phyloP scores from a whole-genome alignment of 345 rosid species.

The Reutealis trisperma region DNA sequence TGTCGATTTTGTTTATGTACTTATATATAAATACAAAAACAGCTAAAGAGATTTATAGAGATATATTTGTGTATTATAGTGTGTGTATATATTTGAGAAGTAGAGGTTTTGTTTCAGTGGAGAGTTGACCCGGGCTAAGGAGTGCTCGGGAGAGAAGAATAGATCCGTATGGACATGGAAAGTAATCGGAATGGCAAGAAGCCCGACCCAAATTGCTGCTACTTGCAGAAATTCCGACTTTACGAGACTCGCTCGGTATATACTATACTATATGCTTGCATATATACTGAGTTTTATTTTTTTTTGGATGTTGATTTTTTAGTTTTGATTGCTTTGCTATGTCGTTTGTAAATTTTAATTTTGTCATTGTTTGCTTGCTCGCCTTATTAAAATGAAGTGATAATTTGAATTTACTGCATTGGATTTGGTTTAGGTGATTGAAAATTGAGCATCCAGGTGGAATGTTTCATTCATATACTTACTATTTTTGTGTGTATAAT shows the following conservation, averaged over 20 bases:
- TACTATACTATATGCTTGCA: not conserved
- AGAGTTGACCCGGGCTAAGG: constrained; percentile 24
- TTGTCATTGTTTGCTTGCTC: not conserved
- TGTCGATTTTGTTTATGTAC: not conserved
- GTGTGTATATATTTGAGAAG: constrained; percentile 22
- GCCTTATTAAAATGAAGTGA: too few relatives aligned
- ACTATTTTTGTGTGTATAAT: not conserved
- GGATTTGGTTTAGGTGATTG: not conserved
- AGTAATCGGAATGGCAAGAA: constrained; percentile 25
- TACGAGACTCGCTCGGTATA: constrained; percentile 87
- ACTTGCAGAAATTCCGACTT: constrained; percentile 79
- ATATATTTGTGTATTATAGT: not conserved
- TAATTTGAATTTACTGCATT: not conserved
- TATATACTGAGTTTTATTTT: not conserved
- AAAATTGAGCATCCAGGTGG: not conserved
- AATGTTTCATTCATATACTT: not conserved
- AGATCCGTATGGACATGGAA: constrained; percentile 9
- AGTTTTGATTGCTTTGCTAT: not conserved
- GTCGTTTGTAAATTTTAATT: not conserved
- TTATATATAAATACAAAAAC: not conserved
- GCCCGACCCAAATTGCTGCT: constrained; percentile 36
- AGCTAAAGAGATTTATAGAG: not conserved
- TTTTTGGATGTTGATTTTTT: not conserved
- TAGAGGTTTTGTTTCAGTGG: constrained; percentile 3
- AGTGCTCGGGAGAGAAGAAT: constrained; percentile 15